Conservation (phyloP, 495 filamentous ascomycete genomes). For the Hypoxylon rickii region DNA sequence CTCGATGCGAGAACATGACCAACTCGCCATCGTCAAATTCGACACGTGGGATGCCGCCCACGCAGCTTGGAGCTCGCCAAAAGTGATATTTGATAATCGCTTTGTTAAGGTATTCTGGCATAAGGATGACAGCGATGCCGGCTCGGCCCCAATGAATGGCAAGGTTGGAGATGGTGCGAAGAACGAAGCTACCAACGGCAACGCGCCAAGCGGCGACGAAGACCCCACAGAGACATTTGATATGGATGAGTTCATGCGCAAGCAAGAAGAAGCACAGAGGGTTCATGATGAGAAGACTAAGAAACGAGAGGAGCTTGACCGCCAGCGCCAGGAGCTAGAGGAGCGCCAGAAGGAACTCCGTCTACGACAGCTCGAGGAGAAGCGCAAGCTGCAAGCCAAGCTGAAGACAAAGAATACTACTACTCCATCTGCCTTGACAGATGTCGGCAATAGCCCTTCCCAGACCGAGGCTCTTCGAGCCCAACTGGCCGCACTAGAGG, state of each 20-base stretch:
- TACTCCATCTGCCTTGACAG: conserved; percentile 7
- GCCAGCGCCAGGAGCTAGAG: conserved; percentile 71
- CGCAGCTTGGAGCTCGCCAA: conserved; percentile 85
- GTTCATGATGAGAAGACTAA: conserved; percentile 74
- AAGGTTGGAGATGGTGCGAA: conserved; percentile 30
- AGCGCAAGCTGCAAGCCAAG: conserved; percentile 63
- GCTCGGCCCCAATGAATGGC: conserved; percentile 17
- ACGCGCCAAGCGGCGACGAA: conserved; percentile 21
- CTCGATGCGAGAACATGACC: conserved; percentile 75
- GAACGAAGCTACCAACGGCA: conserved; percentile 22
- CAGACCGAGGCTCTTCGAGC: conserved; percentile 67
- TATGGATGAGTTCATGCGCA: conserved; percentile 73
- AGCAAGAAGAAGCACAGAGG: conserved; percentile 80
- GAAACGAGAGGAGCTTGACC: conserved; percentile 75
- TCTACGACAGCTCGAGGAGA: conserved; percentile 77
- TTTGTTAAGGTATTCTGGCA: conserved; percentile 99
- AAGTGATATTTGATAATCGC: conserved; percentile 93
- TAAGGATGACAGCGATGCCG: conserved; percentile 60
- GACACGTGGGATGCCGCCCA: conserved; percentile 73
- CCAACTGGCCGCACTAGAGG: conserved; percentile 80
- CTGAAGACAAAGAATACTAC: conserved; percentile 56
- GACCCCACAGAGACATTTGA: conserved; percentile 63
- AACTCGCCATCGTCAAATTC: conserved; percentile 81
- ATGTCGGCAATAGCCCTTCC: conserved; percentile 32
- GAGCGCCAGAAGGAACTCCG: conserved; percentile 75